phyloP scores from a whole-genome alignment of 176 grass and related monocot species.

The Zoysia japonica region DNA sequence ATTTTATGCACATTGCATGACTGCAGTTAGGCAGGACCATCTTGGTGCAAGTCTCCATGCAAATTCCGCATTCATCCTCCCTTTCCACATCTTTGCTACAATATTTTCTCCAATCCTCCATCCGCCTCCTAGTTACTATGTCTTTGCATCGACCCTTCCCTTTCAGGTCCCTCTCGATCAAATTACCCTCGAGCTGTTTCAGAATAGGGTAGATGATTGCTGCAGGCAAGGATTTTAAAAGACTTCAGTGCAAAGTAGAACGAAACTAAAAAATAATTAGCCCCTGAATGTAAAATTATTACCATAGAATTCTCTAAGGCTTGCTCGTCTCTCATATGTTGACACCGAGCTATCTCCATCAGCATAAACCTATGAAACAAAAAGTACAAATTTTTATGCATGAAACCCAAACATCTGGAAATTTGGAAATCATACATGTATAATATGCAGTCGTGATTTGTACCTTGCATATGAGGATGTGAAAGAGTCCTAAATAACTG shows the following conservation, averaged over 20 bases:
- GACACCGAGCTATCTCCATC: constrained; percentile 71
- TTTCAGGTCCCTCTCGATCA: constrained; percentile 49
- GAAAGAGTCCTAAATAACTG: constrained; percentile 63
- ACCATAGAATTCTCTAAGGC: constrained; percentile 78
- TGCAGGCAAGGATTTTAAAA: constrained; percentile 40
- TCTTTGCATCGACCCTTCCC: constrained; percentile 61
- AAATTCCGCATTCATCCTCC: constrained; percentile 78
- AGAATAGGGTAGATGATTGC: constrained; percentile 79
- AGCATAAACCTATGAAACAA: constrained; percentile 54
- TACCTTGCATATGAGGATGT: constrained; percentile 72
- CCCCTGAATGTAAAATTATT: not conserved
- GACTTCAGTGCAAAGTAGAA: constrained; percentile 10
- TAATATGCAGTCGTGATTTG: not conserved
- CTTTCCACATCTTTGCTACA: constrained; percentile 62
- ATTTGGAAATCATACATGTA: not conserved
- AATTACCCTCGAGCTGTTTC: constrained; percentile 62
- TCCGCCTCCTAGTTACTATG: constrained; percentile 50
- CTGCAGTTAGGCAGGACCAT: constrained; percentile 81
- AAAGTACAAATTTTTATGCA: not conserved
- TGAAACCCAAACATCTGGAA: not conserved
- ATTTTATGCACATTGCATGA: constrained; percentile 85
- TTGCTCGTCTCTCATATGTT: constrained; percentile 68
- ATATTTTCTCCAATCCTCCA: constrained; percentile 62
- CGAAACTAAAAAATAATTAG: not conserved
- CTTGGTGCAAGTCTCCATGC: constrained; percentile 74